These are phyloP conservation scores for Gonapodya prolifera DNA, from an alignment of 192 early-diverging fungal species.

Conservation along the genomic window DNA sequence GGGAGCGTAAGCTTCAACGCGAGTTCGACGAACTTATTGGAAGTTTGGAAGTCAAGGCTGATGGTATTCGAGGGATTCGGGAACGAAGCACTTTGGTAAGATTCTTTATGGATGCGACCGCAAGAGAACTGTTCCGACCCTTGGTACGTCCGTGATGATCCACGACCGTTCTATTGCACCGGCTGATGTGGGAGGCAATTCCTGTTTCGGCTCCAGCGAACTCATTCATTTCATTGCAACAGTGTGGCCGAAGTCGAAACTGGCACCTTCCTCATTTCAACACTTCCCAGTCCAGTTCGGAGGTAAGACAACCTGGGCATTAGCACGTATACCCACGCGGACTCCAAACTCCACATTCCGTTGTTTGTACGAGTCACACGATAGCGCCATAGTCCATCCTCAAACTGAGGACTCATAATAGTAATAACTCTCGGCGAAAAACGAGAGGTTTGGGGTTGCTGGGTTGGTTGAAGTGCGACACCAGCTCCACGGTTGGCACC, in stretches of 20 bases:
- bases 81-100: conserved; percentile 12
- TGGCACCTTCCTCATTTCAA: too few relatives aligned
- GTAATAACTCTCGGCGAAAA: not conserved
- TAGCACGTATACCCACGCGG: not conserved
- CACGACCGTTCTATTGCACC: too few relatives aligned
- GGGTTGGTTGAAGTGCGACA: not conserved
- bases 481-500: not conserved
- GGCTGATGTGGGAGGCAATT: not conserved
- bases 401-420: conserved; percentile 44
- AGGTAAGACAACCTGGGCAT: too few relatives aligned
- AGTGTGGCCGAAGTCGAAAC: too few relatives aligned
- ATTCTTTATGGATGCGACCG: too few relatives aligned
- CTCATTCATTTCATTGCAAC: too few relatives aligned
- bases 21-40: conserved; percentile 57
- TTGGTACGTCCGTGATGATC: too few relatives aligned
- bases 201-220: not conserved
- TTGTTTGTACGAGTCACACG: not conserved
- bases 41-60: conserved; percentile 4
- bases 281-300: too few relatives aligned
- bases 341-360: not conserved
- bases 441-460: not conserved
- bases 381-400: conserved; percentile 72
- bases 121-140: too few relatives aligned
- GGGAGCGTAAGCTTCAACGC: conserved; percentile 30
- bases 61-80: not conserved